These are phyloP conservation scores for Apiospora marii DNA, from an alignment of 2,329 filamentous ascomycete genomes.

Conservation along the genomic window DNA sequence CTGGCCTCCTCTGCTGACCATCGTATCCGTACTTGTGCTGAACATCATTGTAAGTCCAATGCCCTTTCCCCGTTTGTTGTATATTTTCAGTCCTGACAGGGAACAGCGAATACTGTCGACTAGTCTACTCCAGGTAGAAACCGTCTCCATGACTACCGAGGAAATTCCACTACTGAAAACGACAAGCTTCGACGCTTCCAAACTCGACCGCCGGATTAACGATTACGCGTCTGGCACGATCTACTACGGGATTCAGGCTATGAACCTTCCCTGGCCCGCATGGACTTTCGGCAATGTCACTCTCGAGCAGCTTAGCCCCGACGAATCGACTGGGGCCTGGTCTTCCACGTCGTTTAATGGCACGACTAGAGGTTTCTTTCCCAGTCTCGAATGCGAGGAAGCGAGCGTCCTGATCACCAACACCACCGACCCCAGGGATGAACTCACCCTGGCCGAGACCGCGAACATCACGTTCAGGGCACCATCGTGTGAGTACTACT, in stretches of 20 bases:
- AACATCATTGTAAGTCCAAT: constrained; percentile 1
- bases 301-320: not conserved
- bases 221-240: not conserved
- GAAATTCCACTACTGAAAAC: not conserved
- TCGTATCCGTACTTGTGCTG: not conserved
- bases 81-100: not conserved
- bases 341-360: not conserved
- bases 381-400: constrained; percentile 1
- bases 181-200: not conserved
- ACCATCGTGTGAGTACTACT: not conserved
- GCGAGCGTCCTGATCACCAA: not conserved
- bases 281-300: not conserved
- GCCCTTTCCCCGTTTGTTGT: not conserved
- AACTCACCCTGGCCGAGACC: too few species aligned
- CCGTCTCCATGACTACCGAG: not conserved
- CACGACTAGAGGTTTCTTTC: constrained; percentile 3
- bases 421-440: too few species aligned
- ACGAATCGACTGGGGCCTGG: not conserved
- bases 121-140: not conserved
- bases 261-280: not conserved
- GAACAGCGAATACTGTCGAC: not conserved
- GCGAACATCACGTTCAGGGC: not conserved
- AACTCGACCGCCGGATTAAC: not conserved
- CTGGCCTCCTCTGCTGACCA: constrained; percentile 11
- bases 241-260: not conserved